A percentile compares a stretch with the other conserved stretches of the same genome.
phyloP scores from a whole-genome alignment of 169 alveolate species.

The Eimeria praecox region DNA sequence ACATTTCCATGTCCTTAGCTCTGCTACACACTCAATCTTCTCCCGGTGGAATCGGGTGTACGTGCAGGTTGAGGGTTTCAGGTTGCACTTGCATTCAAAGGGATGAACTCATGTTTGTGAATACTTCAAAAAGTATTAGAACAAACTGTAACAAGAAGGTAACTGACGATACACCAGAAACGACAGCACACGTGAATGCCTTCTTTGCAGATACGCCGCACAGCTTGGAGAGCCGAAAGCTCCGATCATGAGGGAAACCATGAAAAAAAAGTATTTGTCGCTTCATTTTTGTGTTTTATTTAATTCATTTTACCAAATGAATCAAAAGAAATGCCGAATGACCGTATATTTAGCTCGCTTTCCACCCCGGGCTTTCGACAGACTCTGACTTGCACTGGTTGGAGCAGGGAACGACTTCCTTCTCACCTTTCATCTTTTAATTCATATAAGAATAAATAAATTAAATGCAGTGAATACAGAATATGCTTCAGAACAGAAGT shows the following conservation, averaged over 20 bases:
- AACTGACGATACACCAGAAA: neutral
- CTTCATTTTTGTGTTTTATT: neutral
- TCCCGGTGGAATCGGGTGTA: constrained; percentile 44
- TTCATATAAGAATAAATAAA: too few species aligned
- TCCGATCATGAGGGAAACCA: neutral
- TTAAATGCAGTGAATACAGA: too few species aligned
- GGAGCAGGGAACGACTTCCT: neutral
- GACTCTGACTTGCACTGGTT: neutral
- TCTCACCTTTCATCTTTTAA: too few species aligned
- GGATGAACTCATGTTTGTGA: neutral
- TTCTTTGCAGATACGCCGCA: neutral
- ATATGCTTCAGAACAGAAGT: too few species aligned
- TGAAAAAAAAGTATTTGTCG: neutral
- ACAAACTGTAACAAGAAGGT: neutral
- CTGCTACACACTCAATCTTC: neutral
- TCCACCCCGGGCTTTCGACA: neutral
- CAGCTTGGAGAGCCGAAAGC: neutral
- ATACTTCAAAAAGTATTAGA: neutral
- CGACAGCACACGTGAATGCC: neutral
- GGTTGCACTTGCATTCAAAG: neutral
- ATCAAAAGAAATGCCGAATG: neutral
- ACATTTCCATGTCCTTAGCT: neutral
- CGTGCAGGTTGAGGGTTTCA: constrained; percentile 23
- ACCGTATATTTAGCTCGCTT: neutral
- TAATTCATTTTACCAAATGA: neutral